Conservation (phyloP, 2,329 filamentous ascomycete species). For the Phialophora verrucosa region DNA sequence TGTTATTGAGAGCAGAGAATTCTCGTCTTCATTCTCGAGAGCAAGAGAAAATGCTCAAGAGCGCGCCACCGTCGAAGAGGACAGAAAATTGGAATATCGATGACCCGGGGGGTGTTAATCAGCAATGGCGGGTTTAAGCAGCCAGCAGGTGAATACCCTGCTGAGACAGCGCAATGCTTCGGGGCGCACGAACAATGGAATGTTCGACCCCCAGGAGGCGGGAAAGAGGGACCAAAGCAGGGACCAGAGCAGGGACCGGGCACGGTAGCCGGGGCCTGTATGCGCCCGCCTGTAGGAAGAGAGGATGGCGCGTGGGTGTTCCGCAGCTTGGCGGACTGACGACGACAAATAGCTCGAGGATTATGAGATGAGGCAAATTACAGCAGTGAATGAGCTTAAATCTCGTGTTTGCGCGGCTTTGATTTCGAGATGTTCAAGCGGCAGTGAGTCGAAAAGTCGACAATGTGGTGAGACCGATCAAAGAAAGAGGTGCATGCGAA, state of each 20-base stretch:
- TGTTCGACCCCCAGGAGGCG: slow-evolving; percentile 8
- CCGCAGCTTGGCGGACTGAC: slow-evolving; percentile 20
- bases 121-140: slow-evolving; percentile 25
- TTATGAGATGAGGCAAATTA: slow-evolving; percentile 23
- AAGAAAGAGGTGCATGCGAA: neutral
- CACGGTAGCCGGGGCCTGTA: slow-evolving; percentile 6
- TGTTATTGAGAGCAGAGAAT: slow-evolving; percentile 19
- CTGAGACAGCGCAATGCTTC: slow-evolving; percentile 4
- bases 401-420: neutral
- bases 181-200: neutral
- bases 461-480: neutral
- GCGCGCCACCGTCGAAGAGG: slow-evolving; percentile 23
- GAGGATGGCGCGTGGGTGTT: neutral
- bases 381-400: slow-evolving; percentile 12
- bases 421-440: neutral
- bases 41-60: slow-evolving; percentile 24
- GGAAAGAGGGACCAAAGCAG: slow-evolving; percentile 7
- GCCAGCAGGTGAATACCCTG: slow-evolving; percentile 6
- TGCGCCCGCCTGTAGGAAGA: slow-evolving; percentile 1
- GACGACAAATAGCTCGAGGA: slow-evolving; percentile 22
- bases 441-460: neutral
- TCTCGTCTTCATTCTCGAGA: slow-evolving; percentile 25
- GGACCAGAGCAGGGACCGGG: slow-evolving; percentile 11
- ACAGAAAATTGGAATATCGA: slow-evolving; percentile 23
- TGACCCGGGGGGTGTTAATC: slow-evolving; percentile 27